phyloP scores from a whole-genome alignment of 768 basidiomycete species.

The Boletus coccyginus region DNA sequence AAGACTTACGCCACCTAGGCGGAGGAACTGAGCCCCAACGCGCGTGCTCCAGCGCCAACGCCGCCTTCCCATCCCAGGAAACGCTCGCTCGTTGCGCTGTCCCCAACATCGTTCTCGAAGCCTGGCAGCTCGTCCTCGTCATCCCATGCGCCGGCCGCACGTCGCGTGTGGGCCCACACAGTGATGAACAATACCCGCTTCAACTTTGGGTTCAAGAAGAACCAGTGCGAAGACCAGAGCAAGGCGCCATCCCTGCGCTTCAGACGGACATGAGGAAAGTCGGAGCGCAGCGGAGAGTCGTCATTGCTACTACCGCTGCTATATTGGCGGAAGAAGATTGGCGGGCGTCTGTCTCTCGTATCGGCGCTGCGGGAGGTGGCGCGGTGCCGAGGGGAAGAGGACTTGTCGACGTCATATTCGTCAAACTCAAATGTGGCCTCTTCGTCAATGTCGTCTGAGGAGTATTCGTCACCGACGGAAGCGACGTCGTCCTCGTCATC shows the following conservation, averaged over 20 bases:
- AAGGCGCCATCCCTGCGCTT: constrained; percentile 70
- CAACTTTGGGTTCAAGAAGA: constrained; percentile 90
- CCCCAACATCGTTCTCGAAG: constrained; percentile 36
- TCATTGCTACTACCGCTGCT: constrained; percentile 37
- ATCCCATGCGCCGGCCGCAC: constrained; percentile 50
- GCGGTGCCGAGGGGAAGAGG: constrained; percentile 11
- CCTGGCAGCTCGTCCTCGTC: constrained; percentile 42
- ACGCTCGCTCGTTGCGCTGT: constrained; percentile 44
- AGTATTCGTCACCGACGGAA: constrained; percentile 64
- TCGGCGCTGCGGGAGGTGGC: constrained; percentile 9
- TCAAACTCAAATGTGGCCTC: constrained; percentile 77
- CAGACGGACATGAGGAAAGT: constrained; percentile 46
- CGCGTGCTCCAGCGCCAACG: constrained; percentile 76
- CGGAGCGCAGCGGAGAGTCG: constrained; percentile 30
- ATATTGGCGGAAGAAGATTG: constrained; percentile 25
- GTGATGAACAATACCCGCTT: constrained; percentile 92
- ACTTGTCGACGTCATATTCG: constrained; percentile 71
- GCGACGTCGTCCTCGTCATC: constrained; percentile 77
- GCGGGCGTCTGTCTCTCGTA: constrained; percentile 2
- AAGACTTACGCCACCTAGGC: constrained; percentile 29
- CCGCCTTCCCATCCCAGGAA: constrained; percentile 82
- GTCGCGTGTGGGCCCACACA: constrained; percentile 81
- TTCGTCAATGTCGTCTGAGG: constrained; percentile 70
- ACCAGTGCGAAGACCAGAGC: constrained; percentile 96
- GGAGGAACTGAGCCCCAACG: constrained; percentile 57